Evolutionary conservation across 1,139 yeast species (phyloP).

Genomic region (Suhomyces ambrosiae): DNA sequence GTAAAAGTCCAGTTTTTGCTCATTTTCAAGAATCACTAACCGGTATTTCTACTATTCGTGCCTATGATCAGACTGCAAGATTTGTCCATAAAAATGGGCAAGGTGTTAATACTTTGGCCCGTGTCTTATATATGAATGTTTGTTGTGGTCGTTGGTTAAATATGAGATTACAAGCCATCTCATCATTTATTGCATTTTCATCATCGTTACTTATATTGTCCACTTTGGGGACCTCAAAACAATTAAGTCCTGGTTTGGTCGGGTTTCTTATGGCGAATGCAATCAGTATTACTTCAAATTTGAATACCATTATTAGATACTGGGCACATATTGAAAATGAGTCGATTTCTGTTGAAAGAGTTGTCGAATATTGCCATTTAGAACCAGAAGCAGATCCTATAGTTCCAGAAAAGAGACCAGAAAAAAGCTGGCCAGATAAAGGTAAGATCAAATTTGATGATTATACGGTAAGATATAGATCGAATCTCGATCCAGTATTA

Average conservation of each 20-base stretch:
- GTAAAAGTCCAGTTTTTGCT: constrained; percentile 37
- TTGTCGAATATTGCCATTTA: constrained; percentile 29
- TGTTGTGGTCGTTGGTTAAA: constrained; percentile 42
- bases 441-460: constrained; percentile 28
- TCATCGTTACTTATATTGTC: constrained; percentile 31
- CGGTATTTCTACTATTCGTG: constrained; percentile 41
- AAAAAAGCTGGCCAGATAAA: constrained; percentile 25
- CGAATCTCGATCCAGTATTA: constrained; percentile 30
- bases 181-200: constrained; percentile 34
- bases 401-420: constrained; percentile 26
- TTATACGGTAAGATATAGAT: constrained; percentile 31
- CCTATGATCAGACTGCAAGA: constrained; percentile 33
- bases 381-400: constrained; percentile 29
- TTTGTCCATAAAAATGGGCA: constrained; percentile 25
- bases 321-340: constrained; percentile 34
- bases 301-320: constrained; percentile 28
- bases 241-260: constrained; percentile 28
- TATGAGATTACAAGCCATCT: constrained; percentile 39
- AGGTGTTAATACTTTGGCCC: constrained; percentile 25
- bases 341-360: constrained; percentile 31
- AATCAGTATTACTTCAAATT: constrained; percentile 24
- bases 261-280: constrained; percentile 35
- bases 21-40: constrained; percentile 41
- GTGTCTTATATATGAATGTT: constrained; percentile 26
- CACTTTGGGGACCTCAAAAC: constrained; percentile 23